Conservation (phyloP, 164 flowering plant genomes). For the Stephania cephalantha region DNA sequence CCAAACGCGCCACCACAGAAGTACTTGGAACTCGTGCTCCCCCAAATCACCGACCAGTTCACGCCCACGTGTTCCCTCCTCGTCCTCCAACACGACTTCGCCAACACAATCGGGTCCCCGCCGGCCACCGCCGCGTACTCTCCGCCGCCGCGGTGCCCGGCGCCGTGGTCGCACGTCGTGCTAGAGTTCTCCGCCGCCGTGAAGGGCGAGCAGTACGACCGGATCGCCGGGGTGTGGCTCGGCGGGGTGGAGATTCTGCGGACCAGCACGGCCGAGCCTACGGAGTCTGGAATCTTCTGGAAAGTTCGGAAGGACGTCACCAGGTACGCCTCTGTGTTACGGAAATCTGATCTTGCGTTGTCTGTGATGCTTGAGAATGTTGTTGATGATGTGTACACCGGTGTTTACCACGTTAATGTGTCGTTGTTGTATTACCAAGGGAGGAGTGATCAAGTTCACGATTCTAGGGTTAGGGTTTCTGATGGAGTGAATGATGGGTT, state of each 20-base stretch:
- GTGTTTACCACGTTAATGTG: slow-evolving; percentile 54
- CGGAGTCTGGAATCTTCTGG: slow-evolving; percentile 61
- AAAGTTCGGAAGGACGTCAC: slow-evolving; percentile 68
- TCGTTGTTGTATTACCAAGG: slow-evolving; percentile 34
- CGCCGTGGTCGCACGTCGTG: slow-evolving; percentile 50
- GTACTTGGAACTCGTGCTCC: slow-evolving; percentile 41
- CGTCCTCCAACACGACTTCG: slow-evolving; percentile 53
- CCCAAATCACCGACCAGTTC: slow-evolving; percentile 38
- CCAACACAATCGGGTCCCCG: slow-evolving; percentile 49
- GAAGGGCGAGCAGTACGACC: slow-evolving; percentile 71
- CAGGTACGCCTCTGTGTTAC: slow-evolving; percentile 54
- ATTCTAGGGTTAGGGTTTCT: slow-evolving; percentile 7
- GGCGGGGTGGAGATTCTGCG: slow-evolving; percentile 82
- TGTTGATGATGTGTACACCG: slow-evolving; percentile 60
- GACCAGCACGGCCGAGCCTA: slow-evolving; percentile 88
- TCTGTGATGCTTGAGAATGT: slow-evolving; percentile 78
- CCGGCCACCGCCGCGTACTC: slow-evolving; percentile 48
- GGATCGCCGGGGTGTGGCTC: slow-evolving; percentile 76
- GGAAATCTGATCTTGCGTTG: slow-evolving; percentile 31
- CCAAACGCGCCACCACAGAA: not conserved
- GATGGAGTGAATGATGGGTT: not conserved
- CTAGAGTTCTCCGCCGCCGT: slow-evolving; percentile 40
- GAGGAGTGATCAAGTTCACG: not conserved
- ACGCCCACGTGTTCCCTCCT: slow-evolving; percentile 44
- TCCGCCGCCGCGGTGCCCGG: slow-evolving; percentile 51